Evolutionary conservation across 2,329 filamentous ascomycete species (phyloP), one percentile per base, ranked within the genome.

Genomic region (Pestalotiopsis sp.): DNA sequence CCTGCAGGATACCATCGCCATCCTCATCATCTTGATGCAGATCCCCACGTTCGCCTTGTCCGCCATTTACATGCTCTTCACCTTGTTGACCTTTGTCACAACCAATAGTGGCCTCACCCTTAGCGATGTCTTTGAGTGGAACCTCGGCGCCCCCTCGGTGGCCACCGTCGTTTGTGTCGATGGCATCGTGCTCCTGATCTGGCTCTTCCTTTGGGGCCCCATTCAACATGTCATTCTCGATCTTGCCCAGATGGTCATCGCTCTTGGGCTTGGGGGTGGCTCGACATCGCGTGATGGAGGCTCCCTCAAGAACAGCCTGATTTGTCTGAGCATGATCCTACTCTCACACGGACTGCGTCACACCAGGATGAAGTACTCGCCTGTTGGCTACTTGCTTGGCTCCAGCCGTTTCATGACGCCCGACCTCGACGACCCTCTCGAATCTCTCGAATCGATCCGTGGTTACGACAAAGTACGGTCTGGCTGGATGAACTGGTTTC

Each of bases 1-100:
- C 66, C 90, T 97, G 78, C 93, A 94, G 83, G 95, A 98, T 83
- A 97, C 95, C 70, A 93, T 98, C 82, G 94, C 95, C 78, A 97
- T 98, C 77, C 90, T 98, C 80, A 97, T 98, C 82, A 93, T 98
- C 75, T 89, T 98, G 73, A 92, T 98, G 81, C 95, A 97, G 79
- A 90, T 98, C 11, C 95, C 95, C 38, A 93, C 95, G 25, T 91
- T 95, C 76, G 91, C 95, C 69, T 87, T 98, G 76, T 95, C 94
- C 72, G 86, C 94, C 79, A 93, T 97, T 76, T 97, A 98, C 81
- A 91, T 94, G 78, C 88, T 97, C 73, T 98, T 98, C 82, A 94
- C 95, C 73, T 91, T 94, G 72, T 88, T 98, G 78, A 98, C 95
- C 62, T 97, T 98, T 78, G 94, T 97, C 72, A 93, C 91, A 69